phyloP scores from a whole-genome alignment of 2,329 filamentous ascomycete genomes.

The Cryphonectria japonica region DNA sequence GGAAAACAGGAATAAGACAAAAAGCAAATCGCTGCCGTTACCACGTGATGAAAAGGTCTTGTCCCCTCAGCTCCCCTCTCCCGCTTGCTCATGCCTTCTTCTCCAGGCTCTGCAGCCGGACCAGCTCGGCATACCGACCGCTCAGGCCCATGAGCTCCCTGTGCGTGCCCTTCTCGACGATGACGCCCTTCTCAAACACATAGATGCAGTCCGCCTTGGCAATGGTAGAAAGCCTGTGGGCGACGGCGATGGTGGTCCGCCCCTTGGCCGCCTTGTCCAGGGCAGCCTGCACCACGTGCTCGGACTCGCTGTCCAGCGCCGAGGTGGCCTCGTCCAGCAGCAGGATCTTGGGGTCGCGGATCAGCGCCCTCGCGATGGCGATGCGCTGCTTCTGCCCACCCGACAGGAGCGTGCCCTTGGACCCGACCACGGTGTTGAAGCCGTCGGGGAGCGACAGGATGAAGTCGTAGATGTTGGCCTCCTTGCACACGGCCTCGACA shows the following conservation, averaged over 20 bases:
- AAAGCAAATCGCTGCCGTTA: not conserved
- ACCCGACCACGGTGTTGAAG: conserved; percentile 83
- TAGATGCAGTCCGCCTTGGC: conserved; percentile 95
- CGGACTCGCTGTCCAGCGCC: conserved; percentile 75
- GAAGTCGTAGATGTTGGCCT: conserved; percentile 93
- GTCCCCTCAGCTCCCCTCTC: not conserved
- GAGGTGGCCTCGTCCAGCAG: conserved; percentile 82
- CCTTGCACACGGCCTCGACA: conserved; percentile 78
- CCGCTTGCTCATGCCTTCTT: conserved; percentile 41
- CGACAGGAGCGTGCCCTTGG: conserved; percentile 81
- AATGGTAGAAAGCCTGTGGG: conserved; percentile 89
- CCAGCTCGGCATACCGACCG: conserved; percentile 77
- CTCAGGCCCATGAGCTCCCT: conserved; percentile 69
- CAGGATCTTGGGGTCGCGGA: conserved; percentile 83
- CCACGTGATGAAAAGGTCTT: not conserved
- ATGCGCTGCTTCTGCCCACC: conserved; percentile 96
- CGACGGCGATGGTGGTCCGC: conserved; percentile 90
- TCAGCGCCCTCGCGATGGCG: conserved; percentile 86
- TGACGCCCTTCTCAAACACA: conserved; percentile 87
- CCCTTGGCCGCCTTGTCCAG: conserved; percentile 82
- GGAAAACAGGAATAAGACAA: not conserved
- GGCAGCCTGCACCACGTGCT: conserved; percentile 80
- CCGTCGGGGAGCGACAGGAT: conserved; percentile 85
- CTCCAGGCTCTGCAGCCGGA: conserved; percentile 78
- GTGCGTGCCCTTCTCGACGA: conserved; percentile 86